Evolutionary conservation across 2,329 filamentous ascomycete species (phyloP).

Genomic region (Pseudocercospora cruenta): DNA sequence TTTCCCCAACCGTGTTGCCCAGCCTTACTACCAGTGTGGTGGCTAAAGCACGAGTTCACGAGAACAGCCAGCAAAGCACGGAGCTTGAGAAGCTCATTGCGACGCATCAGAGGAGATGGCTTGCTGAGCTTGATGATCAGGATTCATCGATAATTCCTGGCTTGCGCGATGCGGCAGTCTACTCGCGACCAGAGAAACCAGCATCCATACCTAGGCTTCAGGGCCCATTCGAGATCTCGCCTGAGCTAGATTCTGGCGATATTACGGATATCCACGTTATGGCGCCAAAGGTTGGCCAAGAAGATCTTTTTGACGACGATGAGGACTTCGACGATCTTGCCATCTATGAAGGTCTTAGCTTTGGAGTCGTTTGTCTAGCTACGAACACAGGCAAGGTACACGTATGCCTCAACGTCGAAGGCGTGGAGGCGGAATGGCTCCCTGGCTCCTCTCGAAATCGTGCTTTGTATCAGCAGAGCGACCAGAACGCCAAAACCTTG

Average conservation of each 20-base stretch:
- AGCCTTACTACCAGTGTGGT: constrained; percentile 83
- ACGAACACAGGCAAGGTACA: constrained; percentile 61
- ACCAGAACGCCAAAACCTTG: constrained; percentile 33
- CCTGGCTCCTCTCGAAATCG: constrained; percentile 45
- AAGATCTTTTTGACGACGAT: constrained; percentile 55
- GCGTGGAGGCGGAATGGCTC: constrained; percentile 66
- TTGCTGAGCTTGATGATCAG: constrained; percentile 39
- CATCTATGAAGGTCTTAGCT: constrained; percentile 55
- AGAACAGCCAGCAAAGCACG: constrained; percentile 45
- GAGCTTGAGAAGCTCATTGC: constrained; percentile 50
- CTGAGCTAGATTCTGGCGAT: constrained; percentile 57
- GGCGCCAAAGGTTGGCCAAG: constrained; percentile 56
- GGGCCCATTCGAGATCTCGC: constrained; percentile 61
- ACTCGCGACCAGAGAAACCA: constrained; percentile 56
- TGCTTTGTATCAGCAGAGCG: constrained; percentile 31
- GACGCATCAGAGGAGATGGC: constrained; percentile 63
- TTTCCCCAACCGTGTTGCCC: constrained; percentile 70
- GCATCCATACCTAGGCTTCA: constrained; percentile 63
- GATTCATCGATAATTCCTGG: constrained; percentile 24
- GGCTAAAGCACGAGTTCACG: constrained; percentile 61
- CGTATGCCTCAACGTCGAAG: constrained; percentile 64
- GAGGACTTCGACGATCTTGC: constrained; percentile 46
- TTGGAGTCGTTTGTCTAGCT: constrained; percentile 61
- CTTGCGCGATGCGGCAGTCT: constrained; percentile 58
- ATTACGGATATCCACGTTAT: constrained; percentile 65